Conservation (phyloP, 164 flowering plant genomes). For the Vitis vinifera region DNA sequence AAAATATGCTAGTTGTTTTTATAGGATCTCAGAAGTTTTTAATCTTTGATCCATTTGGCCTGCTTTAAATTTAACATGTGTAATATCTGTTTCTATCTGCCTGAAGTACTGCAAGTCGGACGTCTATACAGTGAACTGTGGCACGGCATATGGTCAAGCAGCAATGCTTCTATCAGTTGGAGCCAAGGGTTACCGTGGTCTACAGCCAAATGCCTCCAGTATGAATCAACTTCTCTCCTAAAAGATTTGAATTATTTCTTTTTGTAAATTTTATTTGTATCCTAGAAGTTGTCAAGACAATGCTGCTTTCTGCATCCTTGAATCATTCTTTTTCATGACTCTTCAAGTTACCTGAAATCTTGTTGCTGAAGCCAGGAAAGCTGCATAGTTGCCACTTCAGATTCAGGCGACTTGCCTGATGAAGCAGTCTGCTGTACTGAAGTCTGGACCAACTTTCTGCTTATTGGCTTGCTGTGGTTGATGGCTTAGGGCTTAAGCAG, state of each 20-base stretch:
- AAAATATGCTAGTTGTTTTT: no score
- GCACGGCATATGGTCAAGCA: conserved; percentile 94
- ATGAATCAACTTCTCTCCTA: conserved; percentile 22
- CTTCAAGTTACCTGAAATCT: no score
- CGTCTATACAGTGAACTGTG: conserved; percentile 73
- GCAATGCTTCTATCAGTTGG: conserved; percentile 91
- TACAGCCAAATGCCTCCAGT: conserved; percentile 78
- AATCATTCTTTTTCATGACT: no score
- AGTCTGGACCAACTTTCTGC: no score
- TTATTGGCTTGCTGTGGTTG: no score
- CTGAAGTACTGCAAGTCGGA: conserved; percentile 64
- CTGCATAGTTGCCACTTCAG: no score
- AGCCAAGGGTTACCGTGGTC: conserved; percentile 73
- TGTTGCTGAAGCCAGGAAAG: no score
- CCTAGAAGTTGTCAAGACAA: background rate
- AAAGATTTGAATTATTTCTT: background rate
- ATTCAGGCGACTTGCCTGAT: no score
- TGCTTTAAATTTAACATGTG: background rate
- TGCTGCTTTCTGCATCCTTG: background rate
- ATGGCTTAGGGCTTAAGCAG: no score
- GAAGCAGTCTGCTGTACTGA: no score
- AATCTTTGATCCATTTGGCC: conserved; percentile 5
- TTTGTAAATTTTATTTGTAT: background rate
- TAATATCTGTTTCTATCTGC: background rate
- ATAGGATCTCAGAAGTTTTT: background rate